phyloP scores from a whole-genome alignment of 2,329 filamentous ascomycete species.

The Cercospora citrullina region DNA sequence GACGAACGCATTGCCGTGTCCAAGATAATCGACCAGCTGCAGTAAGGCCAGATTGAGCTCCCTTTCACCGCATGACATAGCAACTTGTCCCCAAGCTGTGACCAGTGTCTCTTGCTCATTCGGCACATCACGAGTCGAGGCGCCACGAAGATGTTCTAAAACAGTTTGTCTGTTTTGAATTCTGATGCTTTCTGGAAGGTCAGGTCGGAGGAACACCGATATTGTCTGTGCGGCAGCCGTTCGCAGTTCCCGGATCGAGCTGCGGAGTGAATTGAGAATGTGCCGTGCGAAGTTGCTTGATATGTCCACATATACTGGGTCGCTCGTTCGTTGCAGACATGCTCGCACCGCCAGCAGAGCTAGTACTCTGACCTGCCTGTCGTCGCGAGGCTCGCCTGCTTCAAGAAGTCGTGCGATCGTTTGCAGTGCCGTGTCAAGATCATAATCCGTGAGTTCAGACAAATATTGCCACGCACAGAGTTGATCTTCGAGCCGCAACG shows the following conservation, averaged over 20 bases:
- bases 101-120: slow-evolving; percentile 80
- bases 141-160: slow-evolving; percentile 68
- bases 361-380: slow-evolving; percentile 63
- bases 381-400: slow-evolving; percentile 46
- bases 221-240: slow-evolving; percentile 68
- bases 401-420: slow-evolving; percentile 37
- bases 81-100: slow-evolving; percentile 81
- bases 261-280: slow-evolving; percentile 77
- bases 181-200: slow-evolving; percentile 50
- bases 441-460: slow-evolving; percentile 23
- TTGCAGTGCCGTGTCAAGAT: slow-evolving; percentile 15
- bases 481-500: slow-evolving; percentile 26
- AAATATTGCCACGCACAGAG: slow-evolving; percentile 32
- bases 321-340: slow-evolving; percentile 64
- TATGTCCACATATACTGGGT: slow-evolving; percentile 16
- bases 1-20: slow-evolving; percentile 75
- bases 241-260: slow-evolving; percentile 80
- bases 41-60: slow-evolving; percentile 85
- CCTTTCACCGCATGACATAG: slow-evolving; percentile 71
- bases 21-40: slow-evolving; percentile 81
- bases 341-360: slow-evolving; percentile 72
- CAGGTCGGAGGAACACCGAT: slow-evolving; percentile 61
- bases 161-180: slow-evolving; percentile 67
- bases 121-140: slow-evolving; percentile 68
- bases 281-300: slow-evolving; percentile 70